A percentile compares a stretch with the other conserved stretches of the same genome.
Conservation (phyloP, 768 basidiomycete genomes). For the Hypholoma fasciculare region DNA sequence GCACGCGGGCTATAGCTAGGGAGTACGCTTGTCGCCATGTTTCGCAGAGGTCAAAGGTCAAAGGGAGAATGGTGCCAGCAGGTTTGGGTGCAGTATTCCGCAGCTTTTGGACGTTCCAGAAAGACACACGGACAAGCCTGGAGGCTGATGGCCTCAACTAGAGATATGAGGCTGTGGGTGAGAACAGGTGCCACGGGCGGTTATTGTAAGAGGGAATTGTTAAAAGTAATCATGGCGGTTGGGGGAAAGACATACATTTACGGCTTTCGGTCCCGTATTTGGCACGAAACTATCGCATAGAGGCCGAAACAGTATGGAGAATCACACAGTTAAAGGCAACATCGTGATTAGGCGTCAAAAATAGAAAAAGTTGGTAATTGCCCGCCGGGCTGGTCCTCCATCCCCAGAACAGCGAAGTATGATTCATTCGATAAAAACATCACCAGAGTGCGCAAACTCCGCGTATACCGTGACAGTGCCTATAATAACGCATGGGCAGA, state of each 20-base stretch:
- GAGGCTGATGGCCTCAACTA: background rate
- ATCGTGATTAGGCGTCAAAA: background rate
- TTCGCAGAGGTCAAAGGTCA: background rate
- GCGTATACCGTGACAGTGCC: too few species aligned
- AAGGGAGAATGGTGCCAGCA: background rate
- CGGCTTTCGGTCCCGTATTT: conserved; percentile 1
- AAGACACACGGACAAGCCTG: background rate
- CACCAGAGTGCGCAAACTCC: too few species aligned
- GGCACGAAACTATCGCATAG: background rate
- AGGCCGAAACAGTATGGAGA: background rate
- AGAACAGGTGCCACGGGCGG: background rate
- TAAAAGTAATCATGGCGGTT: conserved; percentile 4
- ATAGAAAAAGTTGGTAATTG: background rate
- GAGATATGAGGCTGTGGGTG: background rate
- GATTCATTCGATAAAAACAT: too few species aligned
- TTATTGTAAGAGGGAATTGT: background rate
- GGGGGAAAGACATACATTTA: conserved; percentile 1
- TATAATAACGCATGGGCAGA: too few species aligned
- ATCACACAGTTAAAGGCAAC: background rate
- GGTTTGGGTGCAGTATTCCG: background rate
- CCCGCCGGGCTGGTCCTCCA: too few species aligned
- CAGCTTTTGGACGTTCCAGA: background rate
- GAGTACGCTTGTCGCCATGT: background rate
- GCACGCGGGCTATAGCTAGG: background rate
- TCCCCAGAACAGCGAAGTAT: too few species aligned